A percentile compares a stretch with the other conserved stretches of the same genome.
These are phyloP conservation scores for Phlebiopsis flavidoalba DNA, from an alignment of 768 basidiomycete genomes.

Conservation along the genomic window DNA sequence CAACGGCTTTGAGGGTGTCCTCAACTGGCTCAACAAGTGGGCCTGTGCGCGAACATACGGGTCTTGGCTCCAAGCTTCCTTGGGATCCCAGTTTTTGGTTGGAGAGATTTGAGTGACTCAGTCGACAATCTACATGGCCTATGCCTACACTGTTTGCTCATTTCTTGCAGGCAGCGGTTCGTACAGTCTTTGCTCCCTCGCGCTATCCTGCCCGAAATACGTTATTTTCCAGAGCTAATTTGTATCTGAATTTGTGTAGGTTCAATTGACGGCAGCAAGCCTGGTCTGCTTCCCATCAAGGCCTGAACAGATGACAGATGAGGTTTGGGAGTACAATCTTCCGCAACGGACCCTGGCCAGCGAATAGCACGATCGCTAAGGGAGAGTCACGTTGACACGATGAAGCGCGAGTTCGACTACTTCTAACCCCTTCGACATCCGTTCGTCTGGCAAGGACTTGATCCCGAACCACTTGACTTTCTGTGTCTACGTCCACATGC, in stretches of 20 bases:
- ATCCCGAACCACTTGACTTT: conserved; percentile 96
- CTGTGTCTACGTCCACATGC: conserved; percentile 90
- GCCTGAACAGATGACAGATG: conserved; percentile 93
- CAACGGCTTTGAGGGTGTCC: conserved; percentile 83
- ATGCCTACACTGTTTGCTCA: conserved; percentile 95
- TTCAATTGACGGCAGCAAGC: conserved; percentile 70
- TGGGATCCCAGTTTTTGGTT: conserved; percentile 98
- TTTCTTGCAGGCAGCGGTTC: conserved; percentile 82
- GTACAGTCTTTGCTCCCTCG: conserved; percentile 20
- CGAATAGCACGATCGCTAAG: conserved; percentile 53
- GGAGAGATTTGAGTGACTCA: conserved; percentile 96
- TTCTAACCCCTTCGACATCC: conserved; percentile 98
- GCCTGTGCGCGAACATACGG: conserved; percentile 98
- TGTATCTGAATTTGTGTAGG: conserved; percentile 30
- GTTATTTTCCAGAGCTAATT: no score
- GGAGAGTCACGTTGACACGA: conserved; percentile 69
- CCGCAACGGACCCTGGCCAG: conserved; percentile 72
- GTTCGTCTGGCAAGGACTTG: conserved; percentile 96
- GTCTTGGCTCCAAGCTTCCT: conserved; percentile 90
- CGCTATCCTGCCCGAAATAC: no score
- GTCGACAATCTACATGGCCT: conserved; percentile 98
- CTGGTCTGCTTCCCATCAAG: conserved; percentile 83
- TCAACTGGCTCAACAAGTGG: conserved; percentile 98
- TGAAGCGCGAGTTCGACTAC: conserved; percentile 91
- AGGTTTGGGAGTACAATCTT: conserved; percentile 96